These are phyloP conservation scores for Smallanthus sonchifolius DNA, from an alignment of 129 eudicot species.

Conservation along the genomic window DNA sequence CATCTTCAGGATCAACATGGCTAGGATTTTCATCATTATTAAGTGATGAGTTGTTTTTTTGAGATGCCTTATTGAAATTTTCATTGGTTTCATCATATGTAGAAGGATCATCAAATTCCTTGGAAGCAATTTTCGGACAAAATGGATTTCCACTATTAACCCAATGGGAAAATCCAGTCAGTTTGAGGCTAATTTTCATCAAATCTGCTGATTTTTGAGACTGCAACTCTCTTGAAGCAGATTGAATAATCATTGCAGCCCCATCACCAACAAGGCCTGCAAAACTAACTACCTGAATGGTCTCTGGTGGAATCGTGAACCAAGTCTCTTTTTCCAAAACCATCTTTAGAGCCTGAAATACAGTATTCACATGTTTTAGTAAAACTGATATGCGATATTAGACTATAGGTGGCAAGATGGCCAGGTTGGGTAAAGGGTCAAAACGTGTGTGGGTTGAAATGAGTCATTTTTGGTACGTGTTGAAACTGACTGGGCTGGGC, in stretches of 20 bases:
- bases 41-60: slow-evolving; percentile 22
- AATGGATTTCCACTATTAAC: slow-evolving; percentile 62
- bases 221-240: slow-evolving; percentile 35
- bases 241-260: slow-evolving; percentile 54
- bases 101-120: slow-evolving; percentile 40
- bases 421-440: not conserved
- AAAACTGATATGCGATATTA: not conserved
- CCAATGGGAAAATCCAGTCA: slow-evolving; percentile 74
- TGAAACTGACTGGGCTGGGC: not conserved
- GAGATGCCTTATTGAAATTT: slow-evolving; percentile 20
- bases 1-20: slow-evolving; percentile 59
- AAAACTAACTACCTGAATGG: slow-evolving; percentile 69
- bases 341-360: slow-evolving; percentile 80
- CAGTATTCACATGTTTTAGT: slow-evolving; percentile 8
- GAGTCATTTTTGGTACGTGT: not conserved
- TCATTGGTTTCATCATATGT: slow-evolving; percentile 39
- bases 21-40: slow-evolving; percentile 32
- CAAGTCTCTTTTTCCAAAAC: slow-evolving; percentile 86
- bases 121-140: slow-evolving; percentile 39
- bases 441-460: not conserved
- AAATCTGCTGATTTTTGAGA: slow-evolving; percentile 34
- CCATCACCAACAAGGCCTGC: slow-evolving; percentile 95
- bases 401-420: slow-evolving; percentile 3
- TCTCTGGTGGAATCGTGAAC: slow-evolving; percentile 66
- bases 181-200: slow-evolving; percentile 40